Percentiles rank a stretch among this genome's conserved stretches.
These are phyloP conservation scores for Pseudogymnoascus sp. DNA, from an alignment of 2,329 filamentous ascomycete genomes.

Conservation along the genomic window DNA sequence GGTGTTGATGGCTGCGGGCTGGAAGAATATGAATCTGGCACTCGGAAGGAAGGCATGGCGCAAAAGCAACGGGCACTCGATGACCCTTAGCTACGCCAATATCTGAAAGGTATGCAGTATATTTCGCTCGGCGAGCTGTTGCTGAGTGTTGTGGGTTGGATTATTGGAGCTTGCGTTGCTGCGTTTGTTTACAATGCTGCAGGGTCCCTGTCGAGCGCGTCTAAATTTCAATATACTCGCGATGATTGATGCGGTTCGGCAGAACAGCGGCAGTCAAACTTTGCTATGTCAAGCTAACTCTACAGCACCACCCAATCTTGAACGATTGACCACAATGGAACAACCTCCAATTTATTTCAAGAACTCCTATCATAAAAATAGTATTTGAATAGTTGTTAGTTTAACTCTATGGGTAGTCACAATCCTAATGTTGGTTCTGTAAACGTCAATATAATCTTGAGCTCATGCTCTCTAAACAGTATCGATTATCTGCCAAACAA, in stretches of 20 bases:
- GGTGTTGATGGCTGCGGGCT: conserved; percentile 30
- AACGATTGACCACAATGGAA: not conserved
- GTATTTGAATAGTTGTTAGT: not conserved
- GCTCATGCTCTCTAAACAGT: not conserved
- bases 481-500: not conserved
- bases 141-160: not conserved
- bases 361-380: not conserved
- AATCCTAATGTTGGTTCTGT: not conserved
- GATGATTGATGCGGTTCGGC: not conserved
- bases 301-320: not conserved
- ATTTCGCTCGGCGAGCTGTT: not conserved
- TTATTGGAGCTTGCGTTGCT: not conserved
- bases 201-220: not conserved
- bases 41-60: conserved; percentile 17
- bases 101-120: not conserved
- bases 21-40: conserved; percentile 20
- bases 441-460: not conserved
- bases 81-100: conserved; percentile 3
- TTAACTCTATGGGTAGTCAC: not conserved
- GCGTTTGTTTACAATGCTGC: conserved; percentile 7
- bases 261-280: not conserved
- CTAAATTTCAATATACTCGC: conserved; percentile 5
- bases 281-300: not conserved
- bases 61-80: conserved; percentile 2
- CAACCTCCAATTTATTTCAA: not conserved